Evolutionary conservation across 139 green algal species (phyloP), one percentile per base, ranked within the genome.

Genomic region (Closterium sp.): DNA sequence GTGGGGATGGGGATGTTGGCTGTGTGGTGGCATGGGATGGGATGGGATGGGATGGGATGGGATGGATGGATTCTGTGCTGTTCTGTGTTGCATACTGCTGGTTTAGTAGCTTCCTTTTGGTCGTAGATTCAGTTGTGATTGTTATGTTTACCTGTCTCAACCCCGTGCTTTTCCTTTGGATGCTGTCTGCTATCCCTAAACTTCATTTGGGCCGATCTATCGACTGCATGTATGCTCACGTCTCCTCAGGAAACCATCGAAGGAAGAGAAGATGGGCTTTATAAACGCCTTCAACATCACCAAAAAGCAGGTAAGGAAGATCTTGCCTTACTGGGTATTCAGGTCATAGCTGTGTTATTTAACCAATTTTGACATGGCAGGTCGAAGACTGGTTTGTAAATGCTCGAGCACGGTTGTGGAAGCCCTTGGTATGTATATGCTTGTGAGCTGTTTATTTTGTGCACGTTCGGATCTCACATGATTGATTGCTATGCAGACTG

Each of bases 301-400:
- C 3, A 87, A 87, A 34, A 87, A 87, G 23, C 84, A 87, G 84
- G 84, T 87, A 34, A 87, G 31, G 12, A 33, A 87, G 84, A 19
- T 87, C 23, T 87, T 33, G 32, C 25, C 30, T 19, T 76, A 28
- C 25, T 76, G 55, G 3, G 9, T 76, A 76, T 28, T 76, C 0
- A 28, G 23, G 12, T 76, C 25, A 19, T 76, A 76, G n/a, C 10
- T 76, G 55, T 76, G 55, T 12, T 76, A 6, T 76, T 76, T 4
- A 76, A 35, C 25, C 31, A 19, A 23, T 23, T 87, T 30, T 34
- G 23, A 23, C 55, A 28, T 28, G 55, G 1, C 84, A 87, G 84
- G 84, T 87, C 12, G 84, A 87, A 34, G 32, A 87, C 32, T 87
- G 84, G 84, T 87, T 87, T 34, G 84, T 87, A 12, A 87, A 87